These are phyloP conservation scores for Cerrena zonata DNA, from an alignment of 1,284 basidiomycete species.

Conservation along the genomic window DNA sequence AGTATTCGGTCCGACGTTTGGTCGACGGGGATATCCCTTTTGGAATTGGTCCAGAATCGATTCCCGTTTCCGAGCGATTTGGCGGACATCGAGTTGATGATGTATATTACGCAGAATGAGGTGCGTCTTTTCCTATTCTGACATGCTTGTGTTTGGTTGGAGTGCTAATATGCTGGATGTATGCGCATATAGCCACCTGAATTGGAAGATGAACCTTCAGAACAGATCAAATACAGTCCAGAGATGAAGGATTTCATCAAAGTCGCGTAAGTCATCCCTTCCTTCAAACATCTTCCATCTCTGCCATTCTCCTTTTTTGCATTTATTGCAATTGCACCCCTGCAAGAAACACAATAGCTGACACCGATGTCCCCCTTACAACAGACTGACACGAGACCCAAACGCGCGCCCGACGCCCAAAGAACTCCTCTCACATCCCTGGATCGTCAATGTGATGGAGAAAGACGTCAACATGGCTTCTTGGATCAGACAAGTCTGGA, in stretches of 20 bases:
- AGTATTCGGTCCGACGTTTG: constrained; percentile 96
- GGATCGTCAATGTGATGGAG: constrained; percentile 76
- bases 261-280: constrained; percentile 58
- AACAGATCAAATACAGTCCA: constrained; percentile 71
- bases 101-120: constrained; percentile 82
- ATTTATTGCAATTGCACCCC: neutral
- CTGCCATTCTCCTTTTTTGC: neutral
- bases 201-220: constrained; percentile 67
- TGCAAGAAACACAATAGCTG: neutral
- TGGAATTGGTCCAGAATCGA: constrained; percentile 90
- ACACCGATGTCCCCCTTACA: neutral
- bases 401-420: constrained; percentile 74
- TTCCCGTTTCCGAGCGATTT: constrained; percentile 94
- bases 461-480: constrained; percentile 82
- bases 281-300: constrained; percentile 6
- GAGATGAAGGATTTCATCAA: constrained; percentile 92
- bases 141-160: neutral
- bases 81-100: constrained; percentile 88
- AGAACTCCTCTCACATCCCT: constrained; percentile 82
- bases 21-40: constrained; percentile 89
- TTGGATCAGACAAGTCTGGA: constrained; percentile 89
- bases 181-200: constrained; percentile 64
- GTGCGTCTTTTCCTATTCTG: constrained; percentile 33
- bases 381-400: constrained; percentile 30
- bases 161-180: constrained; percentile 6